Evolutionary conservation across 2,329 filamentous ascomycete species (phyloP).

Genomic region (Curvularia eragrostidis): DNA sequence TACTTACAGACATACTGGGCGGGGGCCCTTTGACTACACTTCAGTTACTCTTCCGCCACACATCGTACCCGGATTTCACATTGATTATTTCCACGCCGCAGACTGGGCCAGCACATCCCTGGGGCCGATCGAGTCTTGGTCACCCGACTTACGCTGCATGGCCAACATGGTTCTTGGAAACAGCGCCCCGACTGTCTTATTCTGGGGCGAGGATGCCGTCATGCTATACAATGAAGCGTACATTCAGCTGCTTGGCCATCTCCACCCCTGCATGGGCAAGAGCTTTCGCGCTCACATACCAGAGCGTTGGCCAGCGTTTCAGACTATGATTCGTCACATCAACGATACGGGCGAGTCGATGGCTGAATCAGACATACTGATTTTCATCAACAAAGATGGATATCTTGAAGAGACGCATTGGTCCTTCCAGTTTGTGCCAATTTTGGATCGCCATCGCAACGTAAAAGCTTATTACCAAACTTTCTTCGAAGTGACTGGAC

Average conservation of each 20-base stretch:
- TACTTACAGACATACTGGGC: not conserved
- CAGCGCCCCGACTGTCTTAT: slow-evolving; percentile 64
- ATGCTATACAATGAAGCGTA: slow-evolving; percentile 51
- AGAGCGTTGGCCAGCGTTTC: slow-evolving; percentile 63
- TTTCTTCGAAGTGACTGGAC: slow-evolving; percentile 75
- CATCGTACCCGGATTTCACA: slow-evolving; percentile 55
- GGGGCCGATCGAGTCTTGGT: slow-evolving; percentile 75
- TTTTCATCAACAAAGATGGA: slow-evolving; percentile 72
- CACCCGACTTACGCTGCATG: slow-evolving; percentile 72
- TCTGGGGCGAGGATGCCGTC: slow-evolving; percentile 53
- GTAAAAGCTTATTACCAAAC: slow-evolving; percentile 78
- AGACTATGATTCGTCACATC: slow-evolving; percentile 33
- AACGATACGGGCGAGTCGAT: slow-evolving; percentile 31
- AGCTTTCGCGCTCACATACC: slow-evolving; percentile 68
- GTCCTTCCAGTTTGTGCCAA: slow-evolving; percentile 77
- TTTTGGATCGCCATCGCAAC: slow-evolving; percentile 71
- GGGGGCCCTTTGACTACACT: slow-evolving; percentile 26
- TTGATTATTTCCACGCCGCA: slow-evolving; percentile 70
- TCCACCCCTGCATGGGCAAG: slow-evolving; percentile 66
- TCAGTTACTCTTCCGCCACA: slow-evolving; percentile 12
- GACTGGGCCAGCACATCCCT: slow-evolving; percentile 76
- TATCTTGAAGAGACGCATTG: slow-evolving; percentile 80
- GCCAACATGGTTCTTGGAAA: slow-evolving; percentile 74
- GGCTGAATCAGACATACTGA: slow-evolving; percentile 68
- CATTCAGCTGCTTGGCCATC: slow-evolving; percentile 34